These are phyloP conservation scores for Yamagishiella unicocca DNA, from an alignment of 139 green algal genomes.

Conservation along the genomic window DNA sequence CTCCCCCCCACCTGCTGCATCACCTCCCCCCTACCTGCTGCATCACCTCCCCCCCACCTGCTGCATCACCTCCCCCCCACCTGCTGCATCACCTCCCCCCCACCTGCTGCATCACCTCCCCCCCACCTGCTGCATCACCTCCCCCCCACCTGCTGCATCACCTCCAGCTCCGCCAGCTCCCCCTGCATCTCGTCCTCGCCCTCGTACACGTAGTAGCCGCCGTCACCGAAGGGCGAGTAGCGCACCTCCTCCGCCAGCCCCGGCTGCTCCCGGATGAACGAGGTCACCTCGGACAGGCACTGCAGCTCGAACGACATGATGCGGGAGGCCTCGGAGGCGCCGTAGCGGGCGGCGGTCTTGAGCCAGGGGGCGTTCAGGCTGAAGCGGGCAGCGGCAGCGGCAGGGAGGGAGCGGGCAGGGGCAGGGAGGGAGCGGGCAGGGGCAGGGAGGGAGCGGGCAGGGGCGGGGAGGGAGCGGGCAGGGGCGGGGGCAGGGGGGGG, in stretches of 20 bases:
- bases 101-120: too few relatives aligned
- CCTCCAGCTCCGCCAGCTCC: constrained; percentile 22
- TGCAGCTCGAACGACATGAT: constrained; percentile 47
- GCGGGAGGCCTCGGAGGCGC: neutral
- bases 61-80: neutral
- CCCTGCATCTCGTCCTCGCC: constrained; percentile 7
- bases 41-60: neutral
- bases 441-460: neutral
- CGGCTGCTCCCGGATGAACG: constrained; percentile 10
- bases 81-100: neutral
- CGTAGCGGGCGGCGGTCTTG: constrained; percentile 23
- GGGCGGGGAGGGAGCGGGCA: neutral
- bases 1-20: too few relatives aligned
- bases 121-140: neutral
- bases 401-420: neutral
- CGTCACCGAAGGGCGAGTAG: constrained; percentile 23
- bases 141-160: constrained; percentile 26
- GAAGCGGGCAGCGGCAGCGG: neutral
- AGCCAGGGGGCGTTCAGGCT: constrained; percentile 39
- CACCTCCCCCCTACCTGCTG: neutral
- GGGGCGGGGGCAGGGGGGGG: neutral
- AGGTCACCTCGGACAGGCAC: constrained; percentile 17
- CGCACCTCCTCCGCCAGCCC: constrained; percentile 39
- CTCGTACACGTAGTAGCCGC: constrained; percentile 22
- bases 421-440: neutral